Evolutionary conservation across 495 filamentous ascomycete genomes (phyloP), one percentile per base, ranked within the genome.

Genomic region (Penicillium verhagenii): DNA sequence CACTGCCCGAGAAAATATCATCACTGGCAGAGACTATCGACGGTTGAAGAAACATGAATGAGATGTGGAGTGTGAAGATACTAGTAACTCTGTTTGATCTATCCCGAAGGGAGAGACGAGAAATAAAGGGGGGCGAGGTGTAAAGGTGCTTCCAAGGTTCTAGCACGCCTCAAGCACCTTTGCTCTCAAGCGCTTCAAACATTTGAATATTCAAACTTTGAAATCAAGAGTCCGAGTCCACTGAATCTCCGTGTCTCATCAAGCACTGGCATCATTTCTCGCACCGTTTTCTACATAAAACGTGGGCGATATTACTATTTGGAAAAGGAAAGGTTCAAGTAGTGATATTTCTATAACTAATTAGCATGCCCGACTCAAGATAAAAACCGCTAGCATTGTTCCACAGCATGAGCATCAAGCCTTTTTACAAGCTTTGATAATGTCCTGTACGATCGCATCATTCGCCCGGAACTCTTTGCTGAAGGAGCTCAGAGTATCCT

Each of bases 361-460:
- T 38, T 38, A 38, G 35, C 13, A 2, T 38, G 35, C 35, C 35
- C 35, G 35, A 38, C 35, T 38, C 35, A 13, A 38, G 35, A 38
- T 38, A 38, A 2, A 38, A 38, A 19, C 16, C 35, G 35, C 35
- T 38, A 38, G 35, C 35, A 38, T 38, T 38, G 35, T 38, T 45
- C 42, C 42, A 26, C 1, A 45, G 24, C 42, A 45, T 45, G 42
- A 26, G 13, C 7, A 45, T 45, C 42, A 45, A 24, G 42, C 42
- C 42, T 23, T 45, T 45, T 45, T 45, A 45, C 42, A 45, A 45
- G 42, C 42, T 28, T 47, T 47, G 18, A 47, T 18, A 28, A 47
- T 47, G 26, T 18, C 24, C 44, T 47, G 44, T 25, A 47, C 44
- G n/a, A 47, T 47, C 24, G 44, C 20, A 47, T 47, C 25, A 25